Evolutionary conservation across 2,329 filamentous ascomycete species (phyloP).

Genomic region (Penicillium sp.): DNA sequence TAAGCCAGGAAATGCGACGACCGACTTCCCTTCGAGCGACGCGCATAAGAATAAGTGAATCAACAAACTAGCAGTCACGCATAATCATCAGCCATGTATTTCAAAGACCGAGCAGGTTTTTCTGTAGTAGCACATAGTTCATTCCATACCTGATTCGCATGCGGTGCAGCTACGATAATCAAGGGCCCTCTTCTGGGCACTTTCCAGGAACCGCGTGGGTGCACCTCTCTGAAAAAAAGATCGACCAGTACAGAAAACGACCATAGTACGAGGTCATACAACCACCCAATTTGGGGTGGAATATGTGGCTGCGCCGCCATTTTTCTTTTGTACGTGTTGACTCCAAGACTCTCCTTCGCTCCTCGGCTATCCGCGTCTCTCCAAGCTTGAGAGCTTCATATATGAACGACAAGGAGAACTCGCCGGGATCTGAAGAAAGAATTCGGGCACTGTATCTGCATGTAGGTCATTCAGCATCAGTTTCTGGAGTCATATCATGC

Average conservation of each 20-base stretch:
- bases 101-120: background rate
- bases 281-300: constrained; percentile 46
- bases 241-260: constrained; percentile 69
- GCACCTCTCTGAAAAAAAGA: constrained; percentile 96
- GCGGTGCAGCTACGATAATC: constrained; percentile 92
- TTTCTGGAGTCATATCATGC: background rate
- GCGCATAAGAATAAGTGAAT: constrained; percentile 88
- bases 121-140: background rate
- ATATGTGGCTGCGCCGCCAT: constrained; percentile 33
- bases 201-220: constrained; percentile 91
- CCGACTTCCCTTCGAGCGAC: constrained; percentile 81
- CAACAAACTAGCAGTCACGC: constrained; percentile 71
- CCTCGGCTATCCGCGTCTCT: background rate
- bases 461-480: background rate
- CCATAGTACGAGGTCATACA: constrained; percentile 50
- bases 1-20: constrained; percentile 85
- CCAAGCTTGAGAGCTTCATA: background rate
- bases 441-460: background rate
- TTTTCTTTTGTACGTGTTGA: background rate
- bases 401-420: background rate
- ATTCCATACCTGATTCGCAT: constrained; percentile 78
- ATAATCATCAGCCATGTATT: constrained; percentile 13
- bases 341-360: background rate
- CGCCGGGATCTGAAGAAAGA: background rate
- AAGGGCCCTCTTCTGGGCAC: constrained; percentile 84